phyloP scores from a whole-genome alignment of 148 eudicot species.

The Spergularia bocconei region DNA sequence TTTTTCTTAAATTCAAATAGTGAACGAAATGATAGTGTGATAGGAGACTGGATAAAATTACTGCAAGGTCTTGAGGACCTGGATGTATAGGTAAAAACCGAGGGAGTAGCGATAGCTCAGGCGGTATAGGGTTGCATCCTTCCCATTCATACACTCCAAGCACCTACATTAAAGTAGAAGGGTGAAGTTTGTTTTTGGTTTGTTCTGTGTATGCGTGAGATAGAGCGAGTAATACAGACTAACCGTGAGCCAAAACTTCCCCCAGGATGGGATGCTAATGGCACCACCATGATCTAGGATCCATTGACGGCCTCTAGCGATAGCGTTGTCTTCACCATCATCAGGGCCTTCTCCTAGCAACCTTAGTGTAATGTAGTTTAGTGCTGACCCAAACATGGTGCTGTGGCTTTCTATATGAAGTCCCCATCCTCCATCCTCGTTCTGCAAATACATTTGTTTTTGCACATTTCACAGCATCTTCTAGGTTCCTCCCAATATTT shows the following conservation, averaged over 20 bases:
- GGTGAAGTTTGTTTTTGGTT: no score
- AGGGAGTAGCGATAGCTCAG: slow-evolving; percentile 69
- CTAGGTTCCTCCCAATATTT: no score
- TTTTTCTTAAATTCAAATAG: no score
- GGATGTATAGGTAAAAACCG: slow-evolving; percentile 54
- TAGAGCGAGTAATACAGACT: not conserved
- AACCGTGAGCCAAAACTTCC: slow-evolving; percentile 69
- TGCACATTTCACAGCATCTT: no score
- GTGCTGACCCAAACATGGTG: slow-evolving; percentile 47
- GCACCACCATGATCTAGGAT: slow-evolving; percentile 60
- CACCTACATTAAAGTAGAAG: slow-evolving; percentile 27
- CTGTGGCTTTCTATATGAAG: slow-evolving; percentile 59
- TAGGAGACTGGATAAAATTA: no score
- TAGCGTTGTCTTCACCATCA: slow-evolving; percentile 24
- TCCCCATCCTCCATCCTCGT: slow-evolving; percentile 76
- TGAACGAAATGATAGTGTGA: no score
- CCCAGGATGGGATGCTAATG: slow-evolving; percentile 53
- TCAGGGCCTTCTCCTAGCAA: slow-evolving; percentile 53
- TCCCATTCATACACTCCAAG: slow-evolving; percentile 69
- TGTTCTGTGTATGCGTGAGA: no score
- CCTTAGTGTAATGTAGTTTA: slow-evolving; percentile 51
- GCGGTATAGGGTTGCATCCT: slow-evolving; percentile 68
- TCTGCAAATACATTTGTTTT: slow-evolving; percentile 26
- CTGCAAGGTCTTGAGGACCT: slow-evolving; percentile 22
- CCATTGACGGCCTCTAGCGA: slow-evolving; percentile 44